phyloP scores from a whole-genome alignment of 2,329 filamentous ascomycete species.

The Huntiella savannae region DNA sequence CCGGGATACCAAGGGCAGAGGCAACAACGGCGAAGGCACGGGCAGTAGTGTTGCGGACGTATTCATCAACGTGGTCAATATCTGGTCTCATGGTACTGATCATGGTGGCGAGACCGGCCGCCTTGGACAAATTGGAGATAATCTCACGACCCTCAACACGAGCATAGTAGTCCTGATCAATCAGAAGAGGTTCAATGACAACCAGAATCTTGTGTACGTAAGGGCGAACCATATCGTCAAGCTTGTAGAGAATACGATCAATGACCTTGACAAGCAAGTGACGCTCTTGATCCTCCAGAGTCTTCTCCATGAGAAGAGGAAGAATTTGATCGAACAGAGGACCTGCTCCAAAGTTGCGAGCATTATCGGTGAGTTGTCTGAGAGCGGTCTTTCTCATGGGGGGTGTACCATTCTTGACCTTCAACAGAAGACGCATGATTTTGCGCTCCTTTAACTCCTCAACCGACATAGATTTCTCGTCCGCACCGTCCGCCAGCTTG shows the following conservation, averaged over 20 bases:
- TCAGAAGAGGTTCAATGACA: constrained; percentile 95
- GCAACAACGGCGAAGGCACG: constrained; percentile 94
- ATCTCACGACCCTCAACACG: constrained; percentile 96
- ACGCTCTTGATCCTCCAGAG: constrained; percentile 89
- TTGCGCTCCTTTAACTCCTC: constrained; percentile 96
- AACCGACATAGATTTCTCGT: constrained; percentile 79
- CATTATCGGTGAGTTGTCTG: constrained; percentile 93
- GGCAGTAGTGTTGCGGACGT: constrained; percentile 93
- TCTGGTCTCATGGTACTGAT: constrained; percentile 98
- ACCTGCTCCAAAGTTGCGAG: constrained; percentile 83
- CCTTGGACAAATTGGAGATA: constrained; percentile 93
- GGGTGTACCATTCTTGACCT: constrained; percentile 97
- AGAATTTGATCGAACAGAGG: constrained; percentile 95
- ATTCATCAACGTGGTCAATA: constrained; percentile 96
- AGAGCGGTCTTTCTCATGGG: constrained; percentile 97
- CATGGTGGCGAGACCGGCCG: constrained; percentile 93
- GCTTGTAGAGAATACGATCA: constrained; percentile 93
- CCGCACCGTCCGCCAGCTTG: constrained; percentile 83
- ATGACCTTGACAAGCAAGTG: constrained; percentile 98
- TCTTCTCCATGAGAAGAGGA: constrained; percentile 94
- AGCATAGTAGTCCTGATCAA: constrained; percentile 98
- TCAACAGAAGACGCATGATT: constrained; percentile 89
- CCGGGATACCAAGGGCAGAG: constrained; percentile 86
- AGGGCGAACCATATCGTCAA: constrained; percentile 86
- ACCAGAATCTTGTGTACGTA: constrained; percentile 98